A percentile compares a stretch with the other conserved stretches of the same genome.
Conservation (phyloP, 805 yeast species). For the Teunomyces stri region DNA sequence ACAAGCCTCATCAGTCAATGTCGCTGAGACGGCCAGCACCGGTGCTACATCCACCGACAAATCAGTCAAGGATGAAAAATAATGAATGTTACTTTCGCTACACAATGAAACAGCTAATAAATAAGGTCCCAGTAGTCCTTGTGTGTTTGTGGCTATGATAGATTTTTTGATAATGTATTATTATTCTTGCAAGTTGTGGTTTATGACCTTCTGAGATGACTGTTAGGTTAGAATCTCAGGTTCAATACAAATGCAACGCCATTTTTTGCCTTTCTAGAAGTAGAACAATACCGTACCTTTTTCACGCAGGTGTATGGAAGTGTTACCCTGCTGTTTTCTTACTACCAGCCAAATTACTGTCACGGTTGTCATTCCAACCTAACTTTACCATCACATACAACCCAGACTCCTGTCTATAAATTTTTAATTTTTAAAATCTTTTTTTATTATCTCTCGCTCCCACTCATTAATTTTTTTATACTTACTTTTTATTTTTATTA, state of each 20-base stretch:
- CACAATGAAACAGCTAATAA: neutral
- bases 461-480: neutral
- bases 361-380: neutral
- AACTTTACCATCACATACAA: neutral
- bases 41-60: slow-evolving; percentile 1
- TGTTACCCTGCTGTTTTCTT: neutral
- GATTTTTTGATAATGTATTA: slow-evolving; percentile 1
- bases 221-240: neutral
- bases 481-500: neutral
- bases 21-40: neutral
- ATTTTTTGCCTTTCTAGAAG: neutral
- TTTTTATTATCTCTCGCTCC: neutral
- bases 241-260: neutral
- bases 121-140: neutral
- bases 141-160: slow-evolving; percentile 3
- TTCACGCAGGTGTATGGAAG: neutral
- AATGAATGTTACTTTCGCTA: neutral
- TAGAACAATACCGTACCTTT: neutral
- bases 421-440: neutral
- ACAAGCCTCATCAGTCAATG: neutral
- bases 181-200: slow-evolving; percentile 2
- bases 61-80: slow-evolving; percentile 1
- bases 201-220: neutral
- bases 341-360: neutral
- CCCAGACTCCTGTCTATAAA: neutral